phyloP scores from a whole-genome alignment of 257 asterid genomes.

The Datura wrightii region DNA sequence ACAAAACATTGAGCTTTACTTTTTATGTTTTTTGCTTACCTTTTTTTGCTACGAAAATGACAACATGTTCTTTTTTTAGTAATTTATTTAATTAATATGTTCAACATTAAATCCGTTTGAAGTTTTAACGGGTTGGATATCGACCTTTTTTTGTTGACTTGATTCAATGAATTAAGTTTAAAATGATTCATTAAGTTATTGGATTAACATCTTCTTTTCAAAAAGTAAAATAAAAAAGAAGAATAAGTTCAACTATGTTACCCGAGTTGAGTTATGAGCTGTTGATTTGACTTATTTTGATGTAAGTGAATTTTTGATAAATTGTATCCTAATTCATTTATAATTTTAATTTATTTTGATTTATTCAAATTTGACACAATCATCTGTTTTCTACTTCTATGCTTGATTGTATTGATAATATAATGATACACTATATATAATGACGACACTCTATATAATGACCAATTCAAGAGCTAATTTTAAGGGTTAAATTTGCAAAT shows the following conservation, averaged over 20 bases:
- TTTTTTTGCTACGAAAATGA: constrained; percentile 35
- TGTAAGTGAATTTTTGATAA: neutral
- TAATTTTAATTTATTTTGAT: too few relatives aligned
- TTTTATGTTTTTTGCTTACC: neutral
- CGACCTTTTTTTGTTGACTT: neutral
- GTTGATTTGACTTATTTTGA: too few relatives aligned
- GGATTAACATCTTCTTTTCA: neutral
- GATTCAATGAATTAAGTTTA: neutral
- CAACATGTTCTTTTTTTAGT: neutral
- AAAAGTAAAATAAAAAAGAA: too few relatives aligned
- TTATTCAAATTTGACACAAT: too few relatives aligned
- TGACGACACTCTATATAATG: too few relatives aligned
- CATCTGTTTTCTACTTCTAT: neutral
- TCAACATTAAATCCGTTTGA: neutral
- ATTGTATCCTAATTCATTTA: neutral
- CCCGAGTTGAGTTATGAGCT: neutral
- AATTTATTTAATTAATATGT: neutral
- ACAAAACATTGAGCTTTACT: constrained; percentile 15
- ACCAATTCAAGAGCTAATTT: neutral
- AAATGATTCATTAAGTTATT: neutral
- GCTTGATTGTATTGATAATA: too few relatives aligned
- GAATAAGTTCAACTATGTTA: too few relatives aligned
- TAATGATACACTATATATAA: too few relatives aligned
- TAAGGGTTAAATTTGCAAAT: neutral
- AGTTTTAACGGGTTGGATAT: neutral